These are phyloP conservation scores for Chenopodium album DNA, from an alignment of 148 eudicot species.

Conservation along the genomic window DNA sequence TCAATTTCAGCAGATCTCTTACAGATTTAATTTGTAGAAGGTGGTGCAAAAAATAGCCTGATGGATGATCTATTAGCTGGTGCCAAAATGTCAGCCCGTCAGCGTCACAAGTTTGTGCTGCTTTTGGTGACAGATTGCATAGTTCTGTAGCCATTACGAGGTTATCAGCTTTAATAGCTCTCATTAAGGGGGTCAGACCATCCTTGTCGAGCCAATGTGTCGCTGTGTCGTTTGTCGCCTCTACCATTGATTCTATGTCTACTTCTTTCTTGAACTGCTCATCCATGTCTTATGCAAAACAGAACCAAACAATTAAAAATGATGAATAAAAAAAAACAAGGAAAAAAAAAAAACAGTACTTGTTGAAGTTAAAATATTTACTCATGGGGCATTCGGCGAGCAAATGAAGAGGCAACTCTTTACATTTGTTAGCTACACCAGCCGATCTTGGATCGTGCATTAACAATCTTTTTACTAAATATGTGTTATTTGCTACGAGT, in stretches of 20 bases:
- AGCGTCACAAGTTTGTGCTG: background rate
- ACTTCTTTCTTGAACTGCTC: background rate
- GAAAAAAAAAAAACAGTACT: background rate
- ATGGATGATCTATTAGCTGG: background rate
- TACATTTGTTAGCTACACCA: background rate
- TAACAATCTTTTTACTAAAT: background rate
- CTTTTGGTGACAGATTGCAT: background rate
- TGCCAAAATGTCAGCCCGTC: background rate
- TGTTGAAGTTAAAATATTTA: background rate
- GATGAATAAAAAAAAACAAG: background rate
- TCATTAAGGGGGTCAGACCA: background rate
- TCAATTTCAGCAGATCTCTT: background rate
- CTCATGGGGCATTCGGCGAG: background rate
- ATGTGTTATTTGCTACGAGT: background rate
- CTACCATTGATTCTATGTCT: background rate
- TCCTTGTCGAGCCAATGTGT: background rate
- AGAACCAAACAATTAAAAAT: background rate
- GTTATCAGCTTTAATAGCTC: background rate
- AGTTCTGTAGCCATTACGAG: background rate
- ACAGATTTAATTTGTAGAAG: background rate
- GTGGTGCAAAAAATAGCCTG: background rate
- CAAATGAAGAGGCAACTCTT: conserved; percentile 3
- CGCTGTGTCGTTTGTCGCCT: background rate
- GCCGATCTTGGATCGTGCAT: background rate
- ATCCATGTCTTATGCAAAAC: background rate